phyloP scores from a whole-genome alignment of 108 stramenopile genomes.

The Aurantiochytrium sp. region DNA sequence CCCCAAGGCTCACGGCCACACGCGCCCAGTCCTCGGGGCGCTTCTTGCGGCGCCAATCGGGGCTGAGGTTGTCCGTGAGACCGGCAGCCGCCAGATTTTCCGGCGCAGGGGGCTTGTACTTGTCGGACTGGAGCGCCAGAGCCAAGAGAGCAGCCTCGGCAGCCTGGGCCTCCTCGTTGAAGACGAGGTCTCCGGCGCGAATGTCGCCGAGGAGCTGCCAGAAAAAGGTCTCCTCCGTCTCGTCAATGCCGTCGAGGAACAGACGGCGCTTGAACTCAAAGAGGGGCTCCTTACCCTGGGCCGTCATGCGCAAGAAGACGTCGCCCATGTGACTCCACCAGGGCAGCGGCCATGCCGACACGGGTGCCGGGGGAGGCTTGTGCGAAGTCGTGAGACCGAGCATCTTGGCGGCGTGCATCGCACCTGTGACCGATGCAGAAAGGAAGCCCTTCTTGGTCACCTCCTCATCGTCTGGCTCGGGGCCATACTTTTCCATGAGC shows the following conservation, averaged over 20 bases:
- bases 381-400: neutral
- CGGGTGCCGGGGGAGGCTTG: neutral
- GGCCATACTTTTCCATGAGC: constrained; percentile 9
- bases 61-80: neutral
- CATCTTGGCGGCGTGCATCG: constrained; percentile 14
- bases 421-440: neutral
- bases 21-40: constrained; percentile 12
- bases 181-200: neutral
- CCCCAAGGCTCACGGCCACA: neutral
- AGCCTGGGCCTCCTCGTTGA: neutral
- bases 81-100: neutral
- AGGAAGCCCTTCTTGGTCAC: neutral
- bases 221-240: neutral
- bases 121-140: neutral
- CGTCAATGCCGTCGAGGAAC: neutral
- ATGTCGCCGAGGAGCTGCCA: constrained; percentile 9
- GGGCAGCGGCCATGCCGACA: neutral
- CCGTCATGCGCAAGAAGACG: constrained; percentile 12
- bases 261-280: constrained; percentile 20
- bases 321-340: constrained; percentile 6
- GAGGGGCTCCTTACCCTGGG: constrained; percentile 2
- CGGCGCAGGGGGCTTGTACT: neutral
- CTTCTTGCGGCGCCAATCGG: neutral
- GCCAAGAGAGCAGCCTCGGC: neutral
- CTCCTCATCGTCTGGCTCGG: neutral